Conservation (phyloP, 805 yeast species). For the Lachancea cidri region DNA sequence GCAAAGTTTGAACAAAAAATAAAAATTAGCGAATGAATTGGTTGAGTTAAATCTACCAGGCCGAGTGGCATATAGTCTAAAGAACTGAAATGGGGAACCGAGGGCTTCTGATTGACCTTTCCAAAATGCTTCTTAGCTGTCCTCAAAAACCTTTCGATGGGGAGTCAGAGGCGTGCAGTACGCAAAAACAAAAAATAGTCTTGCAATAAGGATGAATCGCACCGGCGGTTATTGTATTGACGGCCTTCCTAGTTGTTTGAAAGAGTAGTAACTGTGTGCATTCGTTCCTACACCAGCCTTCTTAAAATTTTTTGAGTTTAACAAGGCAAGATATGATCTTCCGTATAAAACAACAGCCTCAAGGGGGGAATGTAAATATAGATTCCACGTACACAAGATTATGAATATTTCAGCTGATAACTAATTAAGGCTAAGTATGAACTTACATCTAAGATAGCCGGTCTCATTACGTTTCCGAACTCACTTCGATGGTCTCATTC, state of each 20-base stretch:
- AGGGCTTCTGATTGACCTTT: not conserved
- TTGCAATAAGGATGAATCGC: not conserved
- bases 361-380: not conserved
- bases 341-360: not conserved
- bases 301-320: not conserved
- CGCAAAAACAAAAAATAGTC: not conserved
- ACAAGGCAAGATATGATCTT: not conserved
- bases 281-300: not conserved
- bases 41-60: not conserved
- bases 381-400: not conserved
- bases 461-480: not conserved
- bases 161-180: no score
- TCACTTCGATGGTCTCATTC: conserved; percentile 1
- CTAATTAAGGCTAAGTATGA: not conserved
- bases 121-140: not conserved
- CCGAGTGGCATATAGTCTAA: not conserved
- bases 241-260: not conserved
- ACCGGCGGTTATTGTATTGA: not conserved
- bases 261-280: not conserved
- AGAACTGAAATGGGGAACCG: not conserved
- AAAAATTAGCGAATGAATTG: not conserved
- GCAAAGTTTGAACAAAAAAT: not conserved
- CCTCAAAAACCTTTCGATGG: not conserved
- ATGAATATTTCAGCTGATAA: not conserved
- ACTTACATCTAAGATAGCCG: not conserved